phyloP scores from a whole-genome alignment of 805 yeast species.

The Wickerhamomyces rabaulensis region DNA sequence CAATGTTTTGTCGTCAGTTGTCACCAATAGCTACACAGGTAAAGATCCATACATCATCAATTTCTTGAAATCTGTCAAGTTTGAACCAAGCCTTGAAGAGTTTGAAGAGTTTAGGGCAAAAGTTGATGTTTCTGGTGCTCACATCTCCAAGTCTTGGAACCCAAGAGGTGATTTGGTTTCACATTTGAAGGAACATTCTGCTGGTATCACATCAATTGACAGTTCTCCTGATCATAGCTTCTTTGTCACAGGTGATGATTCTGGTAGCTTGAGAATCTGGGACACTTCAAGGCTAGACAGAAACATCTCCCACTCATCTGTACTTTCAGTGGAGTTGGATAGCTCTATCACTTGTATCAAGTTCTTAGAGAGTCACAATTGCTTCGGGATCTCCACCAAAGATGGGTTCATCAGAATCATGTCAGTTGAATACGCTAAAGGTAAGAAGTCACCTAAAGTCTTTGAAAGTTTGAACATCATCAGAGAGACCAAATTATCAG shows the following conservation, averaged over 20 bases:
- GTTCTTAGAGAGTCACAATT: slow-evolving; percentile 49
- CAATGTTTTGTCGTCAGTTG: slow-evolving; percentile 18
- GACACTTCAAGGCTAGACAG: slow-evolving; percentile 60
- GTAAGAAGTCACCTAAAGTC: slow-evolving; percentile 14
- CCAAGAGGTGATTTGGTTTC: slow-evolving; percentile 56
- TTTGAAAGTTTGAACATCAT: slow-evolving; percentile 26
- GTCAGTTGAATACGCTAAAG: slow-evolving; percentile 30
- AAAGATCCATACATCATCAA: slow-evolving; percentile 55
- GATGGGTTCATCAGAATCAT: slow-evolving; percentile 31
- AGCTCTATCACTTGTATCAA: slow-evolving; percentile 43
- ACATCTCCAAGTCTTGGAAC: slow-evolving; percentile 20
- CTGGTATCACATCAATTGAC: slow-evolving; percentile 51
- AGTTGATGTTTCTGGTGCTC: slow-evolving; percentile 5
- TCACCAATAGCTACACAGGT: slow-evolving; percentile 63
- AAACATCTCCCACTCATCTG: slow-evolving; percentile 49
- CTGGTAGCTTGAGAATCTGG: slow-evolving; percentile 76
- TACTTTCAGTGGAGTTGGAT: slow-evolving; percentile 41
- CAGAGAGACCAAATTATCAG: slow-evolving; percentile 35
- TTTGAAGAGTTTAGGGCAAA: slow-evolving; percentile 64
- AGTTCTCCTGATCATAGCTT: slow-evolving; percentile 58
- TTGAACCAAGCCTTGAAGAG: slow-evolving; percentile 54
- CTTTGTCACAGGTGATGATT: slow-evolving; percentile 73
- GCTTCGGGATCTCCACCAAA: slow-evolving; percentile 49
- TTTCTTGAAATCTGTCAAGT: slow-evolving; percentile 46
- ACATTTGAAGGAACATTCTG: slow-evolving; percentile 57